Evolutionary conservation across 345 rosid genomes (phyloP), one percentile per base, ranked within the genome.

Genomic region (Euphorbia lathyris): DNA sequence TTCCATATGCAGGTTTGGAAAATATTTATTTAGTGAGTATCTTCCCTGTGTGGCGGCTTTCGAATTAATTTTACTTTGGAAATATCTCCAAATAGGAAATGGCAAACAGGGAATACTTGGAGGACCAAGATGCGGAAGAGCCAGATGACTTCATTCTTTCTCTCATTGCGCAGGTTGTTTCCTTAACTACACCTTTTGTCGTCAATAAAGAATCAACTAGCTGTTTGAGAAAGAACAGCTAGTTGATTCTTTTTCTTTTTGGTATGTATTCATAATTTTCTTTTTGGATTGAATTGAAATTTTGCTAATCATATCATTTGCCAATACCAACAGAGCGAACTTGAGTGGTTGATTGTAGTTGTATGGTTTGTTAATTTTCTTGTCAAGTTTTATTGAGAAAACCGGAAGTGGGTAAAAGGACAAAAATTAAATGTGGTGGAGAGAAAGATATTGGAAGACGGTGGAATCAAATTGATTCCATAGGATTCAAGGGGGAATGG

Each of bases 61-160:
- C 14, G 61, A 26, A 43, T 62, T 58, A 50, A 63, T 66, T 66
- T n/a, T 57, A 64, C 45, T 19, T 55, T 45, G 64, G 26, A 71
- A 66, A 51, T 76, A 59, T 51, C 63, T 52, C 45, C 42, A 75
- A 74, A 82, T 80, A 95, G 99, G 94, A 92, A 84, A 92, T 92
- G 99, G 81, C 84, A 14, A 78, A 76, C 72, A 88, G 94, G 81
- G 98, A 90, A 55, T 95, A 95, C 81, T 67, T 89, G 73, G 99
- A 92, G 77, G 97, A 92, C 78, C 92, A 88, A 67, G 97, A 95
- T 78, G 90, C 97, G 8, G 98, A 95, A 82, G 99, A 95, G 84
- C 99, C 99, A 2, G 99, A 95, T 70, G 94, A 92, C 82, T 95
- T 88, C 65, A 84, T 95, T 58, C 87, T 95, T 80, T 84, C 98